Evolutionary conservation across 164 flowering plant species (phyloP).

Genomic region (Litsea cubeba): DNA sequence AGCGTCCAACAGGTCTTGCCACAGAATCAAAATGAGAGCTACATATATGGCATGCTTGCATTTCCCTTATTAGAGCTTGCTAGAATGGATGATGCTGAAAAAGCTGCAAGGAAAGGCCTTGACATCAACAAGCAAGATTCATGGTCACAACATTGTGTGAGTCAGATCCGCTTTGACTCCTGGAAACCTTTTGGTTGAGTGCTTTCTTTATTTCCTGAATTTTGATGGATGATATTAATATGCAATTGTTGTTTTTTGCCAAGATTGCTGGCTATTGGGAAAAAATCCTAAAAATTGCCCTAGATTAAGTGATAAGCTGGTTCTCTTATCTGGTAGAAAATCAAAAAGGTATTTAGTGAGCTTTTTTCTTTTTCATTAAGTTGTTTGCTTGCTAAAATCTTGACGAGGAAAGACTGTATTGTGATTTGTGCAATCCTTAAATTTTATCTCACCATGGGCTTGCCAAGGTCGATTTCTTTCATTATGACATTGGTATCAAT

Average conservation of each 20-base stretch:
- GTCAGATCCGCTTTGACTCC: conserved; percentile 19
- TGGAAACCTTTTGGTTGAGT: not conserved
- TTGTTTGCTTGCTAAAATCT: not conserved
- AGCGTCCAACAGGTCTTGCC: conserved; percentile 52
- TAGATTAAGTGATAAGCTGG: not conserved
- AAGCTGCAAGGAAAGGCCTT: conserved; percentile 71
- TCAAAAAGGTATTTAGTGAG: not conserved
- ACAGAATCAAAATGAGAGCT: conserved; percentile 49
- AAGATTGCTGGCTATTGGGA: not conserved
- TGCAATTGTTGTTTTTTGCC: not conserved
- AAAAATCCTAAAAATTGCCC: not conserved
- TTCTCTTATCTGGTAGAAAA: not conserved
- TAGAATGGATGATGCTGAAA: conserved; percentile 65
- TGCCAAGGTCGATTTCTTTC: no score
- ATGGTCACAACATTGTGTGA: conserved; percentile 91
- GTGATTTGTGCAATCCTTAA: not conserved
- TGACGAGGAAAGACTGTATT: not conserved
- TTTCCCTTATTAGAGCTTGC: conserved; percentile 86
- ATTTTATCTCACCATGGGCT: not conserved
- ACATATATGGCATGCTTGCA: conserved; percentile 84
- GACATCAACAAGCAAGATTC: conserved; percentile 65
- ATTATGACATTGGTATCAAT: no score
- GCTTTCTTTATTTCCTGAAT: not conserved
- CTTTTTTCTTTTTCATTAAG: not conserved
- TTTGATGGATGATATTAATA: not conserved